Base-by-base conservation (phyloP, 2,329 filamentous ascomycete genomes). In the Cyphellophora europaea region DNA sequence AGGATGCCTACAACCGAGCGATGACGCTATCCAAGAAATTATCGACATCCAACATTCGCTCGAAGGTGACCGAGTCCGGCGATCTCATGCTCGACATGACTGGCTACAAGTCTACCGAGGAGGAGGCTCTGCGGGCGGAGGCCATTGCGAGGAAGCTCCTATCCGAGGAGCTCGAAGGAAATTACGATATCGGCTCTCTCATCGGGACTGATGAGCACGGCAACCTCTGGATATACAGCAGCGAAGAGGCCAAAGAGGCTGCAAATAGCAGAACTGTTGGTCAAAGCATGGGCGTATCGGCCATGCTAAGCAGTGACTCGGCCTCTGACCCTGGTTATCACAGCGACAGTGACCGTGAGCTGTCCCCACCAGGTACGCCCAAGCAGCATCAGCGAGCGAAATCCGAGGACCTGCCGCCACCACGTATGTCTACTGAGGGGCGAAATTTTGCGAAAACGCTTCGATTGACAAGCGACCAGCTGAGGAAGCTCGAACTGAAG, bases 151-250 rank as follows among this genome's bases (percentile, higher is more conserved):
- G 91, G 14, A 91, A 89, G 56, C 86, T 98, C 33, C 71, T 98
- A 10, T 80, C 87, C 0, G 87, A 98, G 54, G 89, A 96, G 59
- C 64, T 96, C 11, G 84, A 94, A 51, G 91, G 88, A 14, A 87
- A 89, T 53, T 95, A 95, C 57, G 91, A 98, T 54, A 93, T 98
- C 49, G 91, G 91, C 5, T 82, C 89, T 2, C 69, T 98, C 18
- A 94, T 98, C 49, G 91, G 88, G 10, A 89, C 91, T 29, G 91
- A 98, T 53, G 87, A 93, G 53, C 78, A 91, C 40, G 91, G 91
- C 5, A 98, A 98, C 51, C 69, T 98, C n/a, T 96, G 91, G 89
- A 96, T 98, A 47, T 98, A 98, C 63, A 91, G 87, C 61, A 96
- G 88, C 50, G 88, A 96, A 57, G 88, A 94, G 53, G 87, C 91